Conservation (phyloP, 306 rosid genomes). For the Vachellia pachyceras region DNA sequence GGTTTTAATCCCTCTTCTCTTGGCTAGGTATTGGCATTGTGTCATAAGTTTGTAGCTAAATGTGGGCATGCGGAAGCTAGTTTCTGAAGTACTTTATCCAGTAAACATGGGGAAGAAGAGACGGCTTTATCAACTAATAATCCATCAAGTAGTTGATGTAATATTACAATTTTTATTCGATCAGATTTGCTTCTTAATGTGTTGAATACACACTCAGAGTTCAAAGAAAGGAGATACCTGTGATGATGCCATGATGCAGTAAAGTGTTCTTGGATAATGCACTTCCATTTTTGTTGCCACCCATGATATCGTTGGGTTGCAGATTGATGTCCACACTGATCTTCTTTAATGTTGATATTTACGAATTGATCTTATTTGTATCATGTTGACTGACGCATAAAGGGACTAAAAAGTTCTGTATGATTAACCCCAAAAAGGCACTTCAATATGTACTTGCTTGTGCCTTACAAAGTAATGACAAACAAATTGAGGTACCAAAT, state of each 20-base stretch:
- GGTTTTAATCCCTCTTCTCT: not conserved
- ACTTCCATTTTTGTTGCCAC: conserved; percentile 16
- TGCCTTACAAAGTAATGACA: not conserved
- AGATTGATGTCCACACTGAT: conserved; percentile 17
- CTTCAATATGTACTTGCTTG: conserved; percentile 9
- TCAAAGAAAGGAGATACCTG: conserved; percentile 16
- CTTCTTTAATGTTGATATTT: too few relatives aligned
- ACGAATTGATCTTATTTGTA: not conserved
- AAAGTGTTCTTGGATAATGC: conserved; percentile 4
- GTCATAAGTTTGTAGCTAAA: not conserved
- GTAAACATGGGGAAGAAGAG: not conserved
- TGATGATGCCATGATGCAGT: conserved; percentile 9
- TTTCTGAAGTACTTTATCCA: not conserved
- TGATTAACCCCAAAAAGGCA: not conserved
- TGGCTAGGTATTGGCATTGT: not conserved
- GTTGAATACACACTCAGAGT: not conserved
- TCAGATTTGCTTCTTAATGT: conserved; percentile 5
- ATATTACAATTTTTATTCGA: conserved; percentile 17
- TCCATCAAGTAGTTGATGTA: conserved; percentile 24
- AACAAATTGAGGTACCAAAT: conserved; percentile 2
- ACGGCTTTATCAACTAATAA: conserved; percentile 5
- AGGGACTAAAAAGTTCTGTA: not conserved
- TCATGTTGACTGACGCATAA: conserved; percentile 5
- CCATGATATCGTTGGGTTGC: not conserved
- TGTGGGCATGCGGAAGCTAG: not conserved